Evolutionary conservation across 2,329 filamentous ascomycete species (phyloP).

Genomic region (Cercospora zeae-maydis): DNA sequence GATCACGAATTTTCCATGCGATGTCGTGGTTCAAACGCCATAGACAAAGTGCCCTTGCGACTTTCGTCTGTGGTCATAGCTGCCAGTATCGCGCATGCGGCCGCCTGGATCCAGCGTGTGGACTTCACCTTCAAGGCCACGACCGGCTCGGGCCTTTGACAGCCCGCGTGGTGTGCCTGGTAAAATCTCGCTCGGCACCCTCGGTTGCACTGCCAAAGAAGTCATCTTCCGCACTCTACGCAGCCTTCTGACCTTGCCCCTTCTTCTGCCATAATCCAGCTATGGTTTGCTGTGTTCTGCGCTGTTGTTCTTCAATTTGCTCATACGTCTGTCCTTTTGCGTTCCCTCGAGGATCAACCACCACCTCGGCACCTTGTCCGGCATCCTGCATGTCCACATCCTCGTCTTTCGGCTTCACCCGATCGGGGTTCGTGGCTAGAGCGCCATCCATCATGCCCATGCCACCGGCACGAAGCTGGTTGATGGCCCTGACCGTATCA

Average conservation of each 20-base stretch:
- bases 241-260: slow-evolving; percentile 16
- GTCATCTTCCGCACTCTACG: background rate
- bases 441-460: slow-evolving; percentile 59
- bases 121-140: background rate
- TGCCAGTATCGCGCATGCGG: background rate
- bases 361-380: slow-evolving; percentile 17
- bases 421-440: slow-evolving; percentile 53
- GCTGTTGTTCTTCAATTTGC: slow-evolving; percentile 59
- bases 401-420: slow-evolving; percentile 29
- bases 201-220: background rate
- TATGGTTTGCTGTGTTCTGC: slow-evolving; percentile 57
- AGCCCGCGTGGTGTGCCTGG: background rate
- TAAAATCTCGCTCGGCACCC: background rate
- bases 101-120: background rate
- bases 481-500: slow-evolving; percentile 65
- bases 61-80: background rate
- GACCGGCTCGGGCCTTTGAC: background rate
- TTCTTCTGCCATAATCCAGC: slow-evolving; percentile 52
- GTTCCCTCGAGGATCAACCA: slow-evolving; percentile 57
- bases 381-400: slow-evolving; percentile 44
- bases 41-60: background rate
- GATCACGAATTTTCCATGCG: background rate
- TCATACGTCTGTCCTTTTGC: slow-evolving; percentile 60
- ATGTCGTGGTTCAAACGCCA: background rate
- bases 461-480: slow-evolving; percentile 61